A percentile compares a stretch with the other conserved stretches of the same genome.
These are phyloP conservation scores for Globisporangium rhizosaccharum DNA, from an alignment of 352 stramenopile genomes.

Conservation along the genomic window DNA sequence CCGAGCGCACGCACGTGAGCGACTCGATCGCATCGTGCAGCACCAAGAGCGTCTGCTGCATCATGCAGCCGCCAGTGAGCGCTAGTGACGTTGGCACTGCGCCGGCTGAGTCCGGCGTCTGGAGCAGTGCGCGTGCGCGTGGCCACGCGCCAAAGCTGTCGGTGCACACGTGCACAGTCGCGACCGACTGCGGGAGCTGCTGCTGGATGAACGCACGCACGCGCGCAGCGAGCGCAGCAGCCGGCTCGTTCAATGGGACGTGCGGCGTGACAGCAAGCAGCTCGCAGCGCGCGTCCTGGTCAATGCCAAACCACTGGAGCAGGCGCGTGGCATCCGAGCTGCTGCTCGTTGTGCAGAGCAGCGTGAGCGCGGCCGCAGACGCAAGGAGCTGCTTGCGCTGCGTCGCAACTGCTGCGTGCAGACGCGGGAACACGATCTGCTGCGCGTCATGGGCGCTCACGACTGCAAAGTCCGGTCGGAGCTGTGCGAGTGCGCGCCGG, in stretches of 20 bases:
- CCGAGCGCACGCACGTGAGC: conserved; percentile 13
- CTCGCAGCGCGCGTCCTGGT: conserved; percentile 27
- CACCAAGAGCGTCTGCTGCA: conserved; percentile 25
- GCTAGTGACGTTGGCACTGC: neutral
- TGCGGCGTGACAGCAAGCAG: conserved; percentile 10
- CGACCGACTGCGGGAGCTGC: conserved; percentile 1
- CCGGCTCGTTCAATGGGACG: conserved; percentile 4
- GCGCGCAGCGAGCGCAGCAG: conserved; percentile 2
- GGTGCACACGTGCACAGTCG: conserved; percentile 27
- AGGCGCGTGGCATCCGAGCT: neutral
- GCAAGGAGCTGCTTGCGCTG: conserved; percentile 14
- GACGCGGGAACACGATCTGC: conserved; percentile 13
- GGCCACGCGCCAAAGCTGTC: conserved; percentile 15
- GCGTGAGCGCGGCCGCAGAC: conserved; percentile 13
- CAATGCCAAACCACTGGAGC: conserved; percentile 21
- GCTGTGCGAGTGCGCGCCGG: conserved; percentile 9
- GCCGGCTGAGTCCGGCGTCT: neutral
- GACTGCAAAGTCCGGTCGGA: conserved; percentile 16
- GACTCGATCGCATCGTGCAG: conserved; percentile 17
- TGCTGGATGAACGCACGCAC: conserved; percentile 10
- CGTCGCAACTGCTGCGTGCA: conserved; percentile 7
- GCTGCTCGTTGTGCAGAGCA: conserved; percentile 14
- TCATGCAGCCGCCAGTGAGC: conserved; percentile 23
- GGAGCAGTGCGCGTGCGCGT: conserved; percentile 2
- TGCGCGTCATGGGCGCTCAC: conserved; percentile 7